These are phyloP conservation scores for Sugiyamaella chiloensis DNA, from an alignment of 805 yeast genomes.

Conservation along the genomic window DNA sequence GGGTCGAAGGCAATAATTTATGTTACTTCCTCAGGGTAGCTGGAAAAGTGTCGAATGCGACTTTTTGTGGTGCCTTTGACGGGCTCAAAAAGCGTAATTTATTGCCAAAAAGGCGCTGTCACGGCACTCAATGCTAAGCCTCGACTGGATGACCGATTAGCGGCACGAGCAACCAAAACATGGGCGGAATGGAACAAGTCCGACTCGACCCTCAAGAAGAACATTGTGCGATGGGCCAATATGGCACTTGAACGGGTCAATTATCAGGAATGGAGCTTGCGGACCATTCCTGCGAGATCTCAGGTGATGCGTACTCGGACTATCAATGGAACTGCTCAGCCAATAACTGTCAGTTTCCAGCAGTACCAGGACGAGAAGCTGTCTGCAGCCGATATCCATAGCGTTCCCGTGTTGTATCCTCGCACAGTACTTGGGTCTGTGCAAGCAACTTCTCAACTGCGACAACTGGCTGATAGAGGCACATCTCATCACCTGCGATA, in stretches of 20 bases:
- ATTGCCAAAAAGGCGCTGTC: conserved; percentile 55
- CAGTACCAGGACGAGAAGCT: conserved; percentile 16
- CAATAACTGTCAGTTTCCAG: conserved; percentile 16
- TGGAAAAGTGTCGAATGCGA: conserved; percentile 40
- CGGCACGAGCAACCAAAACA: conserved; percentile 47
- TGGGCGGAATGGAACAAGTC: conserved; percentile 66
- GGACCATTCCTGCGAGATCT: conserved; percentile 68
- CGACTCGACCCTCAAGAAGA: conserved; percentile 52
- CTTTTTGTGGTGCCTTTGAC: conserved; percentile 73
- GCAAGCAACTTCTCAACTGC: conserved; percentile 40
- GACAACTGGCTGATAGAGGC: conserved; percentile 43
- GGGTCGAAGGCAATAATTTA: too few relatives aligned
- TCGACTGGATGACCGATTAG: conserved; percentile 42
- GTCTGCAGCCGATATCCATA: conserved; percentile 22
- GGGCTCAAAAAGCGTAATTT: conserved; percentile 54
- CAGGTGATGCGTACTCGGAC: conserved; percentile 52
- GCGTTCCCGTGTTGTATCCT: conserved; percentile 48
- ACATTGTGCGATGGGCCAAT: conserved; percentile 53
- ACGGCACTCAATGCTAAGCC: conserved; percentile 37
- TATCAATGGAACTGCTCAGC: conserved; percentile 25
- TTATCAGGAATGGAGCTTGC: conserved; percentile 74
- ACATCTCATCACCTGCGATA: conserved; percentile 53
- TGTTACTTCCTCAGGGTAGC: too few relatives aligned
- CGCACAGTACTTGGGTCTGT: conserved; percentile 32
- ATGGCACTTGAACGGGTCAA: conserved; percentile 60